Conservation (phyloP, 768 basidiomycete species). For the Lactifluus echinatus region DNA sequence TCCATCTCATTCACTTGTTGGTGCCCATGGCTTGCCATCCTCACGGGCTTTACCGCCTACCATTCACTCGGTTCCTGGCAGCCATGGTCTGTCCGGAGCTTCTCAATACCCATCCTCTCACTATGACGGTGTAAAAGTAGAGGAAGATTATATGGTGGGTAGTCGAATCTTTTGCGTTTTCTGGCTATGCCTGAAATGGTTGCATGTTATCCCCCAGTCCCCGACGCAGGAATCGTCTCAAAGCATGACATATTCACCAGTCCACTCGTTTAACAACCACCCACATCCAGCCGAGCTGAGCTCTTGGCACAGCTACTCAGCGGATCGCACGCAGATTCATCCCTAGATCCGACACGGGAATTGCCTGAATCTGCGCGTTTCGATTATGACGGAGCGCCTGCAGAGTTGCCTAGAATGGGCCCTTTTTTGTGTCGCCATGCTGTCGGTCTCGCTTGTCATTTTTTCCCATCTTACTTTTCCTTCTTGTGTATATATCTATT, state of each 20-base stretch:
- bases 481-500: slow-evolving; percentile 14
- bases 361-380: slow-evolving; percentile 13
- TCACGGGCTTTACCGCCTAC: slow-evolving; percentile 6
- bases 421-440: slow-evolving; percentile 10
- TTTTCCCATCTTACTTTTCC: slow-evolving; percentile 5
- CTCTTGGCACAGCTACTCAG: slow-evolving; percentile 57
- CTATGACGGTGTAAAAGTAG: slow-evolving; percentile 22
- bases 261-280: slow-evolving; percentile 21
- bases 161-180: not conserved
- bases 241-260: slow-evolving; percentile 13
- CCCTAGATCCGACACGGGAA: slow-evolving; percentile 33
- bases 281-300: slow-evolving; percentile 36
- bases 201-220: slow-evolving; percentile 1
- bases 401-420: slow-evolving; percentile 16
- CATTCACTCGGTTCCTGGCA: slow-evolving; percentile 30
- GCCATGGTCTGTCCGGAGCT: slow-evolving; percentile 35
- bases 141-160: slow-evolving; percentile 21
- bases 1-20: slow-evolving; percentile 30
- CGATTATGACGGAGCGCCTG: slow-evolving; percentile 18
- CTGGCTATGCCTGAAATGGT: not conserved
- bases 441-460: slow-evolving; percentile 9
- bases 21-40: slow-evolving; percentile 9
- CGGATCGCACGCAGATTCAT: slow-evolving; percentile 54
- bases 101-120: slow-evolving; percentile 15
- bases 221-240: slow-evolving; percentile 20